Conservation (phyloP, 108 stramenopile species). For the Cyclostephanos invisitatus region DNA sequence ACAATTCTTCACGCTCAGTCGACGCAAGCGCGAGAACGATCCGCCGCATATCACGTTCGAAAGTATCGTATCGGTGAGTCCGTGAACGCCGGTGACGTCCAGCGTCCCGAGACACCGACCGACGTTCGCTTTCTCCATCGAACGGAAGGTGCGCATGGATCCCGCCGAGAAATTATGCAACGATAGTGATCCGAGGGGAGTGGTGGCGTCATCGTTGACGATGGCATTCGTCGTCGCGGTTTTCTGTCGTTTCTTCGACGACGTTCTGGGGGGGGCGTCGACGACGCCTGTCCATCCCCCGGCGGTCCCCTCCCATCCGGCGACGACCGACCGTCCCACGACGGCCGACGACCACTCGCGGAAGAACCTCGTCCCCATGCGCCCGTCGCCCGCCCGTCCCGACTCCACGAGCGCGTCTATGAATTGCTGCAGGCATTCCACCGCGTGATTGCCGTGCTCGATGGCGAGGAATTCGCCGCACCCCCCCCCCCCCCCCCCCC, state of each 20-base stretch:
- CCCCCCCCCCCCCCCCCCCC: not conserved
- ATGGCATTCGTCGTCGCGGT: not conserved
- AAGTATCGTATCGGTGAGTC: constrained; percentile 61
- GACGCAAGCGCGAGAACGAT: constrained; percentile 51
- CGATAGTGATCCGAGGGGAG: constrained; percentile 55
- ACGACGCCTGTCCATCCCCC: not conserved
- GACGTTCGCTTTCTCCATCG: constrained; percentile 59
- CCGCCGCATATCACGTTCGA: constrained; percentile 30
- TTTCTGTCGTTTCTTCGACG: constrained; percentile 21
- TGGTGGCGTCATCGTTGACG: constrained; percentile 6
- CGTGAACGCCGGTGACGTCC: constrained; percentile 71
- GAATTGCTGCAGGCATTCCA: constrained; percentile 71
- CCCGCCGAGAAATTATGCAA: constrained; percentile 64
- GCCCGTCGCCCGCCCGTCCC: constrained; percentile 73
- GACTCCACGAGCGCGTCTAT: constrained; percentile 77
- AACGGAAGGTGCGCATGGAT: constrained; percentile 56
- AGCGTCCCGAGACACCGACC: constrained; percentile 60
- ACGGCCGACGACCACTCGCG: constrained; percentile 60
- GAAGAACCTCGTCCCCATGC: constrained; percentile 72
- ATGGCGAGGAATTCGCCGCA: constrained; percentile 39
- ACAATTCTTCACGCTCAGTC: constrained; percentile 77
- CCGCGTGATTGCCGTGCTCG: constrained; percentile 68
- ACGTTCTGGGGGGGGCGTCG: too few relatives aligned
- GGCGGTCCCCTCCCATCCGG: not conserved
- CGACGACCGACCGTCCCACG: constrained; percentile 13